Conservation (phyloP, 2,329 filamentous ascomycete genomes). For the Podosphaera aphanis region DNA sequence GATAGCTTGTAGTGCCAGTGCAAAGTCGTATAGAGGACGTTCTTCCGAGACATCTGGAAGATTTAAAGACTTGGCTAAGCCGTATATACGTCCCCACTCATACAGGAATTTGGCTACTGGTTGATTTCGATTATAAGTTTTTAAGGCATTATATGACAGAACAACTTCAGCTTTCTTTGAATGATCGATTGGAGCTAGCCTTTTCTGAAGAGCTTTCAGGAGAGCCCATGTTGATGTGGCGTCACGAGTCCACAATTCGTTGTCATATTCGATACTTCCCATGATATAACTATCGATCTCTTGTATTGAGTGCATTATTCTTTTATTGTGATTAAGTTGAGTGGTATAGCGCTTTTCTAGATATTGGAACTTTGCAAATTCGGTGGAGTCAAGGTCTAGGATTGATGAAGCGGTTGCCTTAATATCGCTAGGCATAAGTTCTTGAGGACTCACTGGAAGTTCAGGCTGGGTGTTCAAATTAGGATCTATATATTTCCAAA, state of each 20-base stretch:
- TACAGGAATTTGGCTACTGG: neutral
- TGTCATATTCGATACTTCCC: neutral
- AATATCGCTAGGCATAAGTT: neutral
- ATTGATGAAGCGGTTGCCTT: neutral
- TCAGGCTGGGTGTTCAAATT: neutral
- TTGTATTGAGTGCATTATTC: neutral
- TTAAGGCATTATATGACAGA: neutral
- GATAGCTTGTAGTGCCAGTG: neutral
- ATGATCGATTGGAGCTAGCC: neutral
- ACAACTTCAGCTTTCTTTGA: neutral
- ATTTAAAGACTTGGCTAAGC: neutral
- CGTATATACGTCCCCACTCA: neutral
- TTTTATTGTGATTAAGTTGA: neutral
- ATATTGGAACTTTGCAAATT: conserved; percentile 1
- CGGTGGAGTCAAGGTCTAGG: neutral
- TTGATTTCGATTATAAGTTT: neutral
- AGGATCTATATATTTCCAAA: conserved; percentile 1
- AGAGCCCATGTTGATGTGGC: no score
- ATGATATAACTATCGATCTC: conserved; percentile 1
- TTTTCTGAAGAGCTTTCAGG: neutral
- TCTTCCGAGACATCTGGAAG: neutral
- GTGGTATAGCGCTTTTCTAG: neutral
- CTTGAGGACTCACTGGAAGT: neutral
- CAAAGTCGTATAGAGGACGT: neutral
- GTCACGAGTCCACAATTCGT: neutral